These are phyloP conservation scores for Nephelium lappaceum DNA, from an alignment of 345 rosid species.

Conservation along the genomic window DNA sequence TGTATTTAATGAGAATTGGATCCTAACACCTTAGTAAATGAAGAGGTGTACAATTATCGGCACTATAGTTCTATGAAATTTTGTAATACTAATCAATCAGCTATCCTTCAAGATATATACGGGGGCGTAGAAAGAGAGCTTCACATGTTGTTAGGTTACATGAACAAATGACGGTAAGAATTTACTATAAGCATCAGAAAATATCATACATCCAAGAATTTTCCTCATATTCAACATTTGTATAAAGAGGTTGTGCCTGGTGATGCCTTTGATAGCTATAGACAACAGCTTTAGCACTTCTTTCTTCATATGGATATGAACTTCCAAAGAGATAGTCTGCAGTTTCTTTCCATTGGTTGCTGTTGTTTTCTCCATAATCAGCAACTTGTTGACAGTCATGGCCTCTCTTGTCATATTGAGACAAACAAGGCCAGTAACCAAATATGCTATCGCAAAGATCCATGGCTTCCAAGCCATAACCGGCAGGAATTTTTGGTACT, in stretches of 20 bases:
- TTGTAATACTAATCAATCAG: too few species aligned
- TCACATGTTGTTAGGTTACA: background rate
- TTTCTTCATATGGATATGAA: conserved; percentile 49
- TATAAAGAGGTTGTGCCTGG: conserved; percentile 7
- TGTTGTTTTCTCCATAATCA: conserved; percentile 24
- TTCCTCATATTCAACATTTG: conserved; percentile 26
- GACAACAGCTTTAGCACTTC: conserved; percentile 24
- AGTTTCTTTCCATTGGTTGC: conserved; percentile 53
- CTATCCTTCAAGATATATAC: too few species aligned
- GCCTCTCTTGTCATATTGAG: conserved; percentile 30
- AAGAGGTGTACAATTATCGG: too few species aligned
- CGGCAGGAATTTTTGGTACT: conserved; percentile 58
- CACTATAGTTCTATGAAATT: too few species aligned
- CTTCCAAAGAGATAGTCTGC: conserved; percentile 78
- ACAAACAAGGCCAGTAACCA: conserved; percentile 79
- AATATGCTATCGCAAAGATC: conserved; percentile 74
- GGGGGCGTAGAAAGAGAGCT: too few species aligned
- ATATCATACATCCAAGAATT: conserved; percentile 7
- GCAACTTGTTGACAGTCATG: conserved; percentile 24
- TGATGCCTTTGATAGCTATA: conserved; percentile 25
- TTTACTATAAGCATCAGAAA: conserved; percentile 3
- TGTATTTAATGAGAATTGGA: too few species aligned
- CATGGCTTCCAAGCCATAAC: conserved; percentile 77
- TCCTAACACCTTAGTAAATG: too few species aligned
- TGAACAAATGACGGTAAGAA: background rate